Evolutionary conservation across 116 monocot genomes (phyloP).

Genomic region (Iris pallida): DNA sequence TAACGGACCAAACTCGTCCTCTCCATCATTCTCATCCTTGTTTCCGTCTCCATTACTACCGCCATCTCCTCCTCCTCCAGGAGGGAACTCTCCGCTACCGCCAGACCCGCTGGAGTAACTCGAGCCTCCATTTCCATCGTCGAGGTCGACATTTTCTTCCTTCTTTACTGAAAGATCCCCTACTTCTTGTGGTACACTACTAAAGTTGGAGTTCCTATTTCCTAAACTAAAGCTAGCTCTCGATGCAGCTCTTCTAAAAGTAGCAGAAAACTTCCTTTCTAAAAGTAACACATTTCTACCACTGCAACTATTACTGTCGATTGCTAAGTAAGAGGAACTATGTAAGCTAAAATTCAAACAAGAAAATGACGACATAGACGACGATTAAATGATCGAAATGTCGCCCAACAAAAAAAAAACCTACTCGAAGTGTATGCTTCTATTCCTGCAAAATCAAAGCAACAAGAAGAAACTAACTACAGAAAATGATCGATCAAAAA

Average conservation of each 20-base stretch:
- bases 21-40: conserved; percentile 11
- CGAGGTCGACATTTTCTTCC: conserved; percentile 2
- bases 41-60: conserved; percentile 10
- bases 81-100: conserved; percentile 27
- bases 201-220: background rate
- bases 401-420: too few relatives aligned
- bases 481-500: too few relatives aligned
- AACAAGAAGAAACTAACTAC: too few relatives aligned
- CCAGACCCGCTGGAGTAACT: conserved; percentile 4
- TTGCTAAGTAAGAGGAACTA: background rate
- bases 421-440: too few relatives aligned
- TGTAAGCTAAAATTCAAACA: conserved; percentile 12
- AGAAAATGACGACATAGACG: conserved; percentile 21
- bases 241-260: background rate
- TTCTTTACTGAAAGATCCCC: conserved; percentile 5
- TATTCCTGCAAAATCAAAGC: too few relatives aligned
- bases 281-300: background rate
- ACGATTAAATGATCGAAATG: too few relatives aligned
- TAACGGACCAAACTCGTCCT: conserved; percentile 59
- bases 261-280: background rate
- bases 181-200: background rate
- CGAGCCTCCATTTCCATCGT: conserved; percentile 21
- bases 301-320: background rate
- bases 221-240: background rate
- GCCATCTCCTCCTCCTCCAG: conserved; percentile 14